Evolutionary conservation across 2,329 filamentous ascomycete genomes (phyloP).

Genomic region (Phyllosticta citriasiana): DNA sequence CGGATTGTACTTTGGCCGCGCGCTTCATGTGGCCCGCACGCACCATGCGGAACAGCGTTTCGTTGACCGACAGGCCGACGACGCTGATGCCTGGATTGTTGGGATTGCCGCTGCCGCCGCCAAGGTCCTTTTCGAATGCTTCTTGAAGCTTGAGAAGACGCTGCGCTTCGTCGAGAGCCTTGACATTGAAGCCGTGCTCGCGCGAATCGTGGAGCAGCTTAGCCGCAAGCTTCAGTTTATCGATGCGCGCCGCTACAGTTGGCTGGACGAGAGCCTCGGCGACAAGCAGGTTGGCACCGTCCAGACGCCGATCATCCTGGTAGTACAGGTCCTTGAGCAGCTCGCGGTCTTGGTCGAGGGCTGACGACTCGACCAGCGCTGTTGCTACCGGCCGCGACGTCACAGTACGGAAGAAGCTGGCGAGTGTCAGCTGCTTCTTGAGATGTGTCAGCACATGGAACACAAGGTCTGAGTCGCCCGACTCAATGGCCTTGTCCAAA

Average conservation of each 20-base stretch:
- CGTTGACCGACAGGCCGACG: constrained; percentile 75
- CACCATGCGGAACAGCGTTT: constrained; percentile 84
- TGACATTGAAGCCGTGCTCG: constrained; percentile 64
- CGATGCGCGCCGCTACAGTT: constrained; percentile 58
- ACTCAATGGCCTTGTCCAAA: constrained; percentile 92
- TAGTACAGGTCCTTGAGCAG: constrained; percentile 95
- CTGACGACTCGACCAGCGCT: constrained; percentile 79
- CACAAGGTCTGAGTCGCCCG: constrained; percentile 88
- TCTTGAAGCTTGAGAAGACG: constrained; percentile 80
- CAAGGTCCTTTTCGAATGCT: constrained; percentile 72
- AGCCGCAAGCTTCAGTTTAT: constrained; percentile 80
- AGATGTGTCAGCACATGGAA: constrained; percentile 79
- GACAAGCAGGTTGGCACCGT: constrained; percentile 80
- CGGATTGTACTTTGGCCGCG: constrained; percentile 76
- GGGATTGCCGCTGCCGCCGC: constrained; percentile 26
- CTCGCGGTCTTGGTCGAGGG: constrained; percentile 65
- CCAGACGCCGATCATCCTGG: constrained; percentile 83
- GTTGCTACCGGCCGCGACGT: constrained; percentile 77
- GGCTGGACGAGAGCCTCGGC: constrained; percentile 70
- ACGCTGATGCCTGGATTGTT: constrained; percentile 43
- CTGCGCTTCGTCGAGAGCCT: constrained; percentile 67
- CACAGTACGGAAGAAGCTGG: constrained; percentile 85
- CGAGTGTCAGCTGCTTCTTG: constrained; percentile 81
- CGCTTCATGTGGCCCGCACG: constrained; percentile 71
- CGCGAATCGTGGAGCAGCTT: constrained; percentile 78